Percentiles rank a stretch among this genome's conserved stretches.
Conservation (phyloP, 306 rosid genomes). For the Hippophae rhamnoides region DNA sequence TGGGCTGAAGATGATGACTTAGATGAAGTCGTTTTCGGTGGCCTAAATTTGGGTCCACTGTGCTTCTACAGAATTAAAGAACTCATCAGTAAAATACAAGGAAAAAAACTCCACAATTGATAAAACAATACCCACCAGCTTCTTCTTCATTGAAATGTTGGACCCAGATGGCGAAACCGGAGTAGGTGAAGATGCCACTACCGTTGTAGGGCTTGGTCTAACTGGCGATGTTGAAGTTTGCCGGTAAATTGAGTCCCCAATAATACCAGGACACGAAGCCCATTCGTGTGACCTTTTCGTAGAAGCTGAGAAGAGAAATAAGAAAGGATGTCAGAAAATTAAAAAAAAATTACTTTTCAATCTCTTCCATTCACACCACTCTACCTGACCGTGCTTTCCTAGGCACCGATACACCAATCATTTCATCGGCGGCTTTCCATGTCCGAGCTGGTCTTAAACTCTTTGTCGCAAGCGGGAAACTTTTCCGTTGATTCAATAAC, state of each 20-base stretch:
- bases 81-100: slow-evolving; percentile 14
- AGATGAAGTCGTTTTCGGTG: slow-evolving; percentile 44
- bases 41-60: slow-evolving; percentile 60
- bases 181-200: slow-evolving; percentile 25
- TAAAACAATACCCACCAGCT: slow-evolving; percentile 53
- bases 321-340: not conserved
- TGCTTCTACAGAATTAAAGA: slow-evolving; percentile 46
- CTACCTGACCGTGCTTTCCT: slow-evolving; percentile 96
- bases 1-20: slow-evolving; percentile 53
- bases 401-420: slow-evolving; percentile 89
- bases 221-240: slow-evolving; percentile 83
- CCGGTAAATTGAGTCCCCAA: slow-evolving; percentile 48
- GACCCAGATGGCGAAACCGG: slow-evolving; percentile 78
- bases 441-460: slow-evolving; percentile 62
- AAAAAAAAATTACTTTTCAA: not conserved
- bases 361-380: slow-evolving; percentile 2
- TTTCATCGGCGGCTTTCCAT: slow-evolving; percentile 91
- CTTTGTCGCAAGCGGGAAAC: slow-evolving; percentile 64
- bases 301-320: slow-evolving; percentile 36
- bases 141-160: slow-evolving; percentile 59
- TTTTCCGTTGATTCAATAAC: slow-evolving; percentile 59
- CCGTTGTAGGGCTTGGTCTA: slow-evolving; percentile 30
- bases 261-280: slow-evolving; percentile 52
- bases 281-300: slow-evolving; percentile 96
- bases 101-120: not conserved